These are phyloP conservation scores for Trichaptum fuscoviolaceum DNA, from an alignment of 768 basidiomycete species.

Conservation along the genomic window DNA sequence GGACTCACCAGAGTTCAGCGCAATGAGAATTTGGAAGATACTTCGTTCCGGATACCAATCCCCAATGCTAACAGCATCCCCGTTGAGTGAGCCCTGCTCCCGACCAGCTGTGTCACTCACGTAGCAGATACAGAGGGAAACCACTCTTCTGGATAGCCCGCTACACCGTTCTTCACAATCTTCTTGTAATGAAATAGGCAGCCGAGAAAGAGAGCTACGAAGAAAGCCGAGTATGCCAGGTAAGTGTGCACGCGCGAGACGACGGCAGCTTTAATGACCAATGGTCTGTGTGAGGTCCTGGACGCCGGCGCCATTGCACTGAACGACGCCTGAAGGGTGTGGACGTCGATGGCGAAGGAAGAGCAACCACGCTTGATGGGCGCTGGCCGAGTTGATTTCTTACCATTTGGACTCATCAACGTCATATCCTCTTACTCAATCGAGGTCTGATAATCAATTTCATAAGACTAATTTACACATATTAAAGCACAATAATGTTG, in stretches of 20 bases:
- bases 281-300: neutral
- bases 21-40: slow-evolving; percentile 84
- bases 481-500: neutral
- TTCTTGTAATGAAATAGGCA: slow-evolving; percentile 72
- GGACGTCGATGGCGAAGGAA: neutral
- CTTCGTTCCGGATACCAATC: slow-evolving; percentile 88
- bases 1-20: slow-evolving; percentile 63
- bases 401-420: neutral
- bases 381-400: neutral
- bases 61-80: slow-evolving; percentile 55
- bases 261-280: slow-evolving; percentile 38
- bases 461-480: neutral
- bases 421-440: neutral
- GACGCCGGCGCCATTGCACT: neutral
- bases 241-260: slow-evolving; percentile 62
- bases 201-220: slow-evolving; percentile 56
- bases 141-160: slow-evolving; percentile 83
- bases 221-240: slow-evolving; percentile 63
- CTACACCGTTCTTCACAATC: slow-evolving; percentile 81
- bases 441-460: neutral
- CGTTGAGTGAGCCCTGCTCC: neutral
- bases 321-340: neutral
- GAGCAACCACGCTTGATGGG: neutral
- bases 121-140: slow-evolving; percentile 87
- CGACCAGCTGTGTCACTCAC: slow-evolving; percentile 33